Evolutionary conservation across 2,329 filamentous ascomycete genomes (phyloP).

Genomic region (Mariannaea sp.): DNA sequence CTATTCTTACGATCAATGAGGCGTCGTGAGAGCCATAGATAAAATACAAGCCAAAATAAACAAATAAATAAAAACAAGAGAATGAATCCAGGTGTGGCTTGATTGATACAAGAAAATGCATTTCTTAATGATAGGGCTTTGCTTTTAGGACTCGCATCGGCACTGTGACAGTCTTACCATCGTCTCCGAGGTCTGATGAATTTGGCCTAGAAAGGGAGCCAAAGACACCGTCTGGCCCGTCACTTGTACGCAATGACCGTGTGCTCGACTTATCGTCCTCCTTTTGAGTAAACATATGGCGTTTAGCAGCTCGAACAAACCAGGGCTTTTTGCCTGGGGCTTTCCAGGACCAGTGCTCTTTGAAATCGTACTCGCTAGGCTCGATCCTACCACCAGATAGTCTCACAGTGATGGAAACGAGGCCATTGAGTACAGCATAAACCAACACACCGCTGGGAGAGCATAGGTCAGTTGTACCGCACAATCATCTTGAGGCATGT

Average conservation of each 20-base stretch:
- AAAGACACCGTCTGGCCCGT: not conserved
- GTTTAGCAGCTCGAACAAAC: constrained; percentile 18
- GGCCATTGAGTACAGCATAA: constrained; percentile 21
- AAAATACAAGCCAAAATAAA: no score
- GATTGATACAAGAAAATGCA: not conserved
- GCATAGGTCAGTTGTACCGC: not conserved
- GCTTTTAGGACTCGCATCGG: not conserved
- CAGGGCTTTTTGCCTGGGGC: constrained; percentile 21
- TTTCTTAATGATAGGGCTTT: not conserved
- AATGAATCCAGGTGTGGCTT: no score
- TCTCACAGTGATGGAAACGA: constrained; percentile 18
- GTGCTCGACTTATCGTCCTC: not conserved
- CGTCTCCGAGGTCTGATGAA: not conserved
- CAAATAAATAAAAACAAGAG: no score
- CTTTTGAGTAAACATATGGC: not conserved
- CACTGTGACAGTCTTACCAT: not conserved
- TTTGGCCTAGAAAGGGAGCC: not conserved
- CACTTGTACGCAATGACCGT: not conserved
- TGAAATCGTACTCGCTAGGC: constrained; percentile 28
- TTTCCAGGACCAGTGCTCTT: constrained; percentile 35
- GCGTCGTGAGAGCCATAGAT: no score
- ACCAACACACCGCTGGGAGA: constrained; percentile 25
- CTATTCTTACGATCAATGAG: no score
- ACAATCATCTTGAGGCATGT: rapidly evolving
- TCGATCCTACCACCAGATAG: constrained; percentile 21